phyloP scores from a whole-genome alignment of 441 rosid genomes.

The Erysimum cheiri region DNA sequence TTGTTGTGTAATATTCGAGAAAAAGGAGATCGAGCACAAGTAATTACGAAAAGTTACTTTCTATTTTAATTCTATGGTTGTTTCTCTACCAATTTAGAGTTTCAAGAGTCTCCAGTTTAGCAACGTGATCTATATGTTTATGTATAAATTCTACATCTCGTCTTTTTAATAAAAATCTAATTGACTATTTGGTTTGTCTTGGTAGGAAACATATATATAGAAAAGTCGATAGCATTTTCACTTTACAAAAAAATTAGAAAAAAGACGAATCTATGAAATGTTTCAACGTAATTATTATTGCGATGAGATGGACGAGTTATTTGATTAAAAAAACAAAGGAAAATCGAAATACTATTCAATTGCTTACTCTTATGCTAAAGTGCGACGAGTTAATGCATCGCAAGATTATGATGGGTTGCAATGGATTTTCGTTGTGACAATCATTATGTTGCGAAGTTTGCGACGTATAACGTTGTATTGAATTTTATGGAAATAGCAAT shows the following conservation, averaged over 20 bases:
- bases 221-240: neutral
- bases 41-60: neutral
- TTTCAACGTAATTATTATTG: neutral
- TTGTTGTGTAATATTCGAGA: conserved; percentile 4
- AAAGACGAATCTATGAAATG: neutral
- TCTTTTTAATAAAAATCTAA: no score
- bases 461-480: neutral
- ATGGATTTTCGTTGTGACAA: conserved; percentile 1
- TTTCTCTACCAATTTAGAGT: neutral
- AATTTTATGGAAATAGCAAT: neutral
- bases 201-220: no score
- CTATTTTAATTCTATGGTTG: conserved; percentile 11
- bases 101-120: no score
- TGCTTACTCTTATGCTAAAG: conserved; percentile 1
- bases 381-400: neutral
- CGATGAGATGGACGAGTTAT: neutral
- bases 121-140: no score
- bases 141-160: neutral
- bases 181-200: no score
- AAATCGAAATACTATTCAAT: neutral
- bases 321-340: neutral
- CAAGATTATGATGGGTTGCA: conserved; percentile 10
- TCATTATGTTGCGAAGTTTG: conserved; percentile 3
- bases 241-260: neutral
- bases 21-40: neutral